Conservation (phyloP, 768 basidiomycete species). For the Hericium rajendrae region DNA sequence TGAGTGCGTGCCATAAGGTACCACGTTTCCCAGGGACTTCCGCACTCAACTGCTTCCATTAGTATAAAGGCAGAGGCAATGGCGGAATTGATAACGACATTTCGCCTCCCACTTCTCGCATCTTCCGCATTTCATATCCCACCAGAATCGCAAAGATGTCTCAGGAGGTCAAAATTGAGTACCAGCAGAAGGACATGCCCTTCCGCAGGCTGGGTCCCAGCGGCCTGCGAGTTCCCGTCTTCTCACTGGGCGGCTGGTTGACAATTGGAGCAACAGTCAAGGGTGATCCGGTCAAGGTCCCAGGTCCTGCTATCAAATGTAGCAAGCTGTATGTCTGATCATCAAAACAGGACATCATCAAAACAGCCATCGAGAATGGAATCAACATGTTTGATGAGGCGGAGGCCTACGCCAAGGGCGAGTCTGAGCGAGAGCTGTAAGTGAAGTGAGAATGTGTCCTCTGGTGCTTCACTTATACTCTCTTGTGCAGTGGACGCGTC, state of each 20-base stretch:
- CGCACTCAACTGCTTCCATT: no score
- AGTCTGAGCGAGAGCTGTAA: slow-evolving; percentile 46
- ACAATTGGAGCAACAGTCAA: slow-evolving; percentile 37
- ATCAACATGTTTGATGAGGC: slow-evolving; percentile 44
- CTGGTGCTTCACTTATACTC: background rate
- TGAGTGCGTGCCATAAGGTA: no score
- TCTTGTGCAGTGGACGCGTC: slow-evolving; percentile 33
- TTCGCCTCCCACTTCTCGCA: no score
- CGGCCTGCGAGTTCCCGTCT: slow-evolving; percentile 40
- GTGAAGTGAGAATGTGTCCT: background rate
- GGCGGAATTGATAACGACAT: no score
- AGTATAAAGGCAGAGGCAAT: no score
- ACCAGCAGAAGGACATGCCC: slow-evolving; percentile 29
- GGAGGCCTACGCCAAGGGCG: slow-evolving; percentile 35
- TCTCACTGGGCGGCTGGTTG: slow-evolving; percentile 45
- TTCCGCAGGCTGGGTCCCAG: slow-evolving; percentile 35
- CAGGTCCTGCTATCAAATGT: background rate
- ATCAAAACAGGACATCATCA: slow-evolving; percentile 36
- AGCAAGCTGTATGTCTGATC: no score
- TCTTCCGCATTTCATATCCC: background rate
- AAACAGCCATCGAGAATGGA: slow-evolving; percentile 41
- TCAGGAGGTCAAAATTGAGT: slow-evolving; percentile 20
- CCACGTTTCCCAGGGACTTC: no score
- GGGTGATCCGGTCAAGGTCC: slow-evolving; percentile 43
- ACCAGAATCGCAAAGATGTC: background rate